Conservation (phyloP, 176 grass and related monocot species). For the Themeda triandra region DNA sequence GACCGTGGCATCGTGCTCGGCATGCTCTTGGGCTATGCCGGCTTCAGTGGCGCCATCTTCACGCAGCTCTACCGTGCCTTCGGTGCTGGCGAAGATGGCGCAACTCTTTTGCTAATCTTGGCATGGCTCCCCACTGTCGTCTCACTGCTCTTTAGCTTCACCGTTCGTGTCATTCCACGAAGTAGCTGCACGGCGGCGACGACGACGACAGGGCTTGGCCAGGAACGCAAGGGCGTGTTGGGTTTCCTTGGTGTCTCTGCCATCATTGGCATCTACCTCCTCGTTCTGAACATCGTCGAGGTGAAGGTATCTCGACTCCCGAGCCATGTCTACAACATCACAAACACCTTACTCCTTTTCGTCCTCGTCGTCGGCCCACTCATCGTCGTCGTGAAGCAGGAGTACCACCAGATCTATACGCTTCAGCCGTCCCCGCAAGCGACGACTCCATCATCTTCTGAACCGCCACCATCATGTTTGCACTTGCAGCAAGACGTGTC, state of each 20-base stretch:
- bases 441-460: not conserved
- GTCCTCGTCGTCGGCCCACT: not conserved
- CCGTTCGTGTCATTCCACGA: not conserved
- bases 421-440: not conserved
- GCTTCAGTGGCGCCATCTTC: conserved; percentile 78
- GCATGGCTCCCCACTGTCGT: not conserved
- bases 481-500: too few relatives aligned
- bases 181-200: not conserved
- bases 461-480: not conserved
- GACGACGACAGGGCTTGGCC: not conserved
- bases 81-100: not conserved
- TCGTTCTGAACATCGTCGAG: not conserved
- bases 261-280: not conserved
- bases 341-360: not conserved
- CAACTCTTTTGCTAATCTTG: not conserved
- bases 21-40: conserved; percentile 74
- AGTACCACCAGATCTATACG: not conserved
- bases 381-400: not conserved
- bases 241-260: not conserved
- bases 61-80: conserved; percentile 73
- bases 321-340: not conserved
- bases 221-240: not conserved
- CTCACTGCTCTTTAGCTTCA: not conserved
- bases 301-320: not conserved
- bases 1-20: conserved; percentile 74